Percentiles rank a stretch among this genome's conserved stretches.
These are phyloP conservation scores for Calonectria naviculata DNA, from an alignment of 2,329 filamentous ascomycete species.

Conservation along the genomic window DNA sequence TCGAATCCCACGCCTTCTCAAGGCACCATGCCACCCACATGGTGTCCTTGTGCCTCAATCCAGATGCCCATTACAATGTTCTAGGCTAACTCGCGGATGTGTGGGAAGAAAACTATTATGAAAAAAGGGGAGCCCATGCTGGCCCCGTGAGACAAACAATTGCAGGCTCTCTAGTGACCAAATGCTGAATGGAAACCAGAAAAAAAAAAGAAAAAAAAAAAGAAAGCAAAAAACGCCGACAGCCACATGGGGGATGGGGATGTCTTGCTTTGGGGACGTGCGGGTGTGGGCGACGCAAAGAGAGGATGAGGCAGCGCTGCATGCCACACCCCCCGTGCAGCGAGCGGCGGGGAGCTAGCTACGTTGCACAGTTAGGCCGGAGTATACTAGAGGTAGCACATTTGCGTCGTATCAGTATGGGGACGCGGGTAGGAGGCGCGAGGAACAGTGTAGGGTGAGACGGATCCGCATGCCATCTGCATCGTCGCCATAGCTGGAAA, in stretches of 20 bases:
- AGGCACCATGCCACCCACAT: conserved; percentile 16
- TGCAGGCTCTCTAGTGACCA: background rate
- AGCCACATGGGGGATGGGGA: conserved; percentile 32
- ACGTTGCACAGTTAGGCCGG: conserved; percentile 6
- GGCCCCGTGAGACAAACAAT: background rate
- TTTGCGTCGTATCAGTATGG: conserved; percentile 1
- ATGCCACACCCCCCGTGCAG: conserved; percentile 7
- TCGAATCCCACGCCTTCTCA: conserved; percentile 18
- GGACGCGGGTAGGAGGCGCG: background rate
- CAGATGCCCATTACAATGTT: background rate
- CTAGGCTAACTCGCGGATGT: background rate
- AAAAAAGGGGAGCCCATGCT: background rate
- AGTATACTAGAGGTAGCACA: background rate
- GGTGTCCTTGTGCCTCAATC: background rate
- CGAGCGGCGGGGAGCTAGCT: background rate
- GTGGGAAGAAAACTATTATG: too few relatives aligned
- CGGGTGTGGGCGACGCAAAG: conserved; percentile 19
- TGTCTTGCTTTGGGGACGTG: conserved; percentile 35
- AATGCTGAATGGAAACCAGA: background rate
- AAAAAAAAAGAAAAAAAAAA: conserved; percentile 12
- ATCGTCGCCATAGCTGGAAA: background rate
- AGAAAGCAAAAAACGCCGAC: conserved; percentile 21
- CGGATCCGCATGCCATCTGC: background rate
- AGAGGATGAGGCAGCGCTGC: conserved; percentile 8
- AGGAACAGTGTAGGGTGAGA: conserved; percentile 4